Evolutionary conservation across 371 early-diverging fungal genomes (phyloP), one percentile per base, ranked within the genome.

Genomic region (Mortierella sp.): DNA sequence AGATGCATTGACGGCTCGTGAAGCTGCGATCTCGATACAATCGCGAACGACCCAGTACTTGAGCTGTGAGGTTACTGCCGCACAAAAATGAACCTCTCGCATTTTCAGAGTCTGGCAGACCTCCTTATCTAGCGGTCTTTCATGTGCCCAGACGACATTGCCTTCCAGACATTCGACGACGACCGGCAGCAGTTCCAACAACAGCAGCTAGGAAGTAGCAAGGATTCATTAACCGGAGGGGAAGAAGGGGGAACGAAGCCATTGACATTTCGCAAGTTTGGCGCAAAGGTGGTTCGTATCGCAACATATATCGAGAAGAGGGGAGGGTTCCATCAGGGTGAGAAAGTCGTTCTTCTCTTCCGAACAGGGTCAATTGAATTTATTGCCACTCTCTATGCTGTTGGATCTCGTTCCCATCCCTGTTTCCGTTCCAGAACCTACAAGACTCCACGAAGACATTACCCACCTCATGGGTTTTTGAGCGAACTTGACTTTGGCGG

Each of bases 371-470:
- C 67, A 21, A 74, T 95, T 26, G 97, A 96, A 61, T 94, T 93
- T 82, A 89, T 95, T 5, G 88, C 90, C 19, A 91, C 94, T 0
- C 86, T 97, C 19, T 95, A 96, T 83, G 96, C 96, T 5, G 96
- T 96, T 95, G 14, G 97, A 97, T 19, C 89, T 95, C 0, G 87
- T 95, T 4, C 93, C 95, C 16, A 93, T 97, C 26, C 95, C 96
- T 0, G 80, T 96, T 21, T 89, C 93, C 43, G 91, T 91, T 46
- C 92, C 93, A 8, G 96, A 96, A 71, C 83, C 88, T 0, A 79
- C 87, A n/a, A 91, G 95, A 26, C 80, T 94, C 51, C 84, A 91
- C 40, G 97, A 97, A 70, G 96, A 96, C 78, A 82, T 95, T 13
- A 88, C 90, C 2, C 88, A 89, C 1, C 74, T 97, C 79, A 86